phyloP scores from a whole-genome alignment of 2,329 filamentous ascomycete genomes.

The Aspergillus eucalypticola region DNA sequence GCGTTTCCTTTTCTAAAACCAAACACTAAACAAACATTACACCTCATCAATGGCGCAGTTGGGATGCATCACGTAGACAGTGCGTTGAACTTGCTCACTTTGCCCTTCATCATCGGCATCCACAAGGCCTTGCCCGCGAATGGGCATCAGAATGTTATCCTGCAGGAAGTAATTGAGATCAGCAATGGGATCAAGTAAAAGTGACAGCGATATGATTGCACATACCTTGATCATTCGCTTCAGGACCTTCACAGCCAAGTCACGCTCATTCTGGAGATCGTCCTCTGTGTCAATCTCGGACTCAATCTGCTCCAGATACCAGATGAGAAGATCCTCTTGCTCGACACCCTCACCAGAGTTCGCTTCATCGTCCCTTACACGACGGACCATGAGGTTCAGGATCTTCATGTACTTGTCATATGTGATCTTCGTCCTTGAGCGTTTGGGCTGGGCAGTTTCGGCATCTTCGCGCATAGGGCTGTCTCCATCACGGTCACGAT shows the following conservation, averaged over 20 bases:
- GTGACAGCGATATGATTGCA: neutral
- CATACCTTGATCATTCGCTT: conserved; percentile 94
- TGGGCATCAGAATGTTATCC: conserved; percentile 62
- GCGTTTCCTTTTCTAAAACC: conserved; percentile 12
- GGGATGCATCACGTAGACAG: conserved; percentile 88
- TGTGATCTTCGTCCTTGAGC: conserved; percentile 80
- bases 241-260: conserved; percentile 77
- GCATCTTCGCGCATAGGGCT: conserved; percentile 56
- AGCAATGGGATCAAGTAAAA: neutral
- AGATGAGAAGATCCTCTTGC: conserved; percentile 75
- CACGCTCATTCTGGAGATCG: conserved; percentile 73
- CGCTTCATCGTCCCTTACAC: conserved; percentile 79
- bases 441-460: conserved; percentile 48
- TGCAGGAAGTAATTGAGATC: conserved; percentile 25
- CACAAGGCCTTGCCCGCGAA: conserved; percentile 83
- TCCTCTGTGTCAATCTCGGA: conserved; percentile 77
- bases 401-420: conserved; percentile 94
- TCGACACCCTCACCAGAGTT: conserved; percentile 78
- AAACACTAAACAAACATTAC: conserved; percentile 18
- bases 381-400: conserved; percentile 78
- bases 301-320: conserved; percentile 93
- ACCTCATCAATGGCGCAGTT: conserved; percentile 78
- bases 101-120: conserved; percentile 64
- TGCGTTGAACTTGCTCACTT: conserved; percentile 41
- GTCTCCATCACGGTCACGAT: conserved; percentile 51